Evolutionary conservation across 495 filamentous ascomycete species (phyloP).

Genomic region (Penicillium salamii): DNA sequence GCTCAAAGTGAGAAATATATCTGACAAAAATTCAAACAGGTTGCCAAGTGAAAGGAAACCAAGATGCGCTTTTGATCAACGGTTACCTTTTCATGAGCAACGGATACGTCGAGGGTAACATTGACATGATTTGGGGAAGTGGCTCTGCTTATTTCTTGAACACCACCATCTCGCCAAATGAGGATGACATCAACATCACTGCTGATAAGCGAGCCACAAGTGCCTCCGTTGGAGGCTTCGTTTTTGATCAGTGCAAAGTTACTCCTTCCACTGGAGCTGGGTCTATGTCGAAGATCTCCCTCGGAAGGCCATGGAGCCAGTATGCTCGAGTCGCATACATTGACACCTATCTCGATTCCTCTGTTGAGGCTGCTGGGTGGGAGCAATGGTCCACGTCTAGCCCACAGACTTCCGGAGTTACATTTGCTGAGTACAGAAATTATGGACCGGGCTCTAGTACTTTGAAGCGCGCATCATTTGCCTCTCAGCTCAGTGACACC

Average conservation of each 20-base stretch:
- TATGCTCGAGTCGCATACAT: constrained; percentile 60
- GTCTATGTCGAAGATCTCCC: constrained; percentile 31
- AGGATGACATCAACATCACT: constrained; percentile 39
- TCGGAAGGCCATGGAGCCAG: constrained; percentile 60
- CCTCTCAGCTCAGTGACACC: constrained; percentile 8
- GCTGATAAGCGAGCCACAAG: constrained; percentile 35
- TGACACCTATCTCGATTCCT: constrained; percentile 43
- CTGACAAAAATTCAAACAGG: not conserved
- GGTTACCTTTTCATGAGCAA: constrained; percentile 10
- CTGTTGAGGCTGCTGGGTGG: constrained; percentile 61
- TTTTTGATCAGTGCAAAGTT: constrained; percentile 14
- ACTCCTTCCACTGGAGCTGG: not conserved
- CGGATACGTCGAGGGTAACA: constrained; percentile 13
- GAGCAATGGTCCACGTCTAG: constrained; percentile 13
- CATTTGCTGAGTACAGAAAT: constrained; percentile 19
- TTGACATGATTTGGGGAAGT: constrained; percentile 17
- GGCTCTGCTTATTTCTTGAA: constrained; percentile 55
- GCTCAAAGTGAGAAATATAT: no score
- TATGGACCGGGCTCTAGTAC: constrained; percentile 13
- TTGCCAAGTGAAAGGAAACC: constrained; percentile 14
- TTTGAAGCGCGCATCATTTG: constrained; percentile 1
- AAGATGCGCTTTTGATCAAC: constrained; percentile 12
- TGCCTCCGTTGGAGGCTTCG: constrained; percentile 8
- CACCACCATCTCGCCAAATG: constrained; percentile 43
- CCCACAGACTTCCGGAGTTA: constrained; percentile 12